Conservation (phyloP, 306 rosid genomes). For the Astragalus glycyphyllos region DNA sequence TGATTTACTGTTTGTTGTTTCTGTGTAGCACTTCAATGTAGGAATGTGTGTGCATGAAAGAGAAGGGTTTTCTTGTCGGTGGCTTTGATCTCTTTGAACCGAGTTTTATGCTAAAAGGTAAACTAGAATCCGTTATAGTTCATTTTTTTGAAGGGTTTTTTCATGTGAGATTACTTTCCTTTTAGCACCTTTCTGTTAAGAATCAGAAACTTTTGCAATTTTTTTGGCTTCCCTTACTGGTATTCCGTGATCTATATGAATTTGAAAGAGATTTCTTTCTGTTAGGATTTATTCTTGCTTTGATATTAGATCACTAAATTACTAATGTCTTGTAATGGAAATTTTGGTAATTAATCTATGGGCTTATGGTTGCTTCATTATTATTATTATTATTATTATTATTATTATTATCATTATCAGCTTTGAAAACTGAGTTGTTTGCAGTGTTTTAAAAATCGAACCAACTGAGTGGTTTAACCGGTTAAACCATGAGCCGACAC, state of each 20-base stretch:
- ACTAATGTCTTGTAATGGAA: slow-evolving; percentile 43
- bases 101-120: slow-evolving; percentile 34
- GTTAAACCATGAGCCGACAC: no score
- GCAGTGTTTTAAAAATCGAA: no score
- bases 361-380: slow-evolving; percentile 14
- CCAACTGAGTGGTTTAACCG: no score
- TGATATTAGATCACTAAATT: slow-evolving; percentile 38
- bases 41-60: slow-evolving; percentile 27
- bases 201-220: background rate
- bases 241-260: slow-evolving; percentile 3
- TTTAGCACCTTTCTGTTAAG: slow-evolving; percentile 24
- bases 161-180: slow-evolving; percentile 26
- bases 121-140: background rate
- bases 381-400: background rate
- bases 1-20: slow-evolving; percentile 19
- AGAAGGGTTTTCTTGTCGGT: slow-evolving; percentile 31
- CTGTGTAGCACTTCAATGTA: slow-evolving; percentile 33
- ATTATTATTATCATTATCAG: no score
- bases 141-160: slow-evolving; percentile 36
- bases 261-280: slow-evolving; percentile 20
- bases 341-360: background rate
- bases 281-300: slow-evolving; percentile 1
- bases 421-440: no score
- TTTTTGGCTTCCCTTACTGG: background rate
- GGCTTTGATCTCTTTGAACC: slow-evolving; percentile 44